phyloP scores from a whole-genome alignment of 306 rosid genomes.

The Quercus glauca region DNA sequence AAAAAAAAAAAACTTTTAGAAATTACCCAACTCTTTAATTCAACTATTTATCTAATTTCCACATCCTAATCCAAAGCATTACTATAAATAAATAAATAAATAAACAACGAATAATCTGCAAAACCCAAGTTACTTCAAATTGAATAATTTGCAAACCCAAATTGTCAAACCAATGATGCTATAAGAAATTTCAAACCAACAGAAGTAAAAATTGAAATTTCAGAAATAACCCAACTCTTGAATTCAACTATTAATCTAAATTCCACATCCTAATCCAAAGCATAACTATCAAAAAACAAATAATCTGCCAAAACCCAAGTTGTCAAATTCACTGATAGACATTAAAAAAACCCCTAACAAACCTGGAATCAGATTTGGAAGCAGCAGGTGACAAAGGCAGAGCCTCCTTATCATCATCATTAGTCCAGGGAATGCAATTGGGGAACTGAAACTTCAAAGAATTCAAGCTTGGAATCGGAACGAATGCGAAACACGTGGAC shows the following conservation, averaged over 20 bases:
- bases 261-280: background rate
- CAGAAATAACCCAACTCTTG: too few relatives aligned
- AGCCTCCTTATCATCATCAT: constrained; percentile 10
- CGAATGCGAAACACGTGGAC: constrained; percentile 18
- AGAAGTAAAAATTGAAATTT: background rate
- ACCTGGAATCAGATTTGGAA: constrained; percentile 40
- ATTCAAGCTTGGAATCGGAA: constrained; percentile 37
- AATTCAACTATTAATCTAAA: background rate
- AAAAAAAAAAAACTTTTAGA: background rate
- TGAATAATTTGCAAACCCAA: background rate
- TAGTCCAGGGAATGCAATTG: constrained; percentile 35
- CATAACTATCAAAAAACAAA: background rate
- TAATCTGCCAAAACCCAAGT: background rate
- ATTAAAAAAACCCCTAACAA: constrained; percentile 9
- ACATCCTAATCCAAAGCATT: background rate
- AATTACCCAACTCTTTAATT: background rate
- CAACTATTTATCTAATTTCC: background rate
- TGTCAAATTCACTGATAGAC: background rate
- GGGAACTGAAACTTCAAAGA: constrained; percentile 40
- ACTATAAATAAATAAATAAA: background rate
- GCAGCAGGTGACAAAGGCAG: constrained; percentile 21
- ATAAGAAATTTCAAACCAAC: background rate
- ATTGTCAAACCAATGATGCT: too few relatives aligned
- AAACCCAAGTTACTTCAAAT: background rate
- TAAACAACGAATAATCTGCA: background rate